Percentiles rank a stretch among this genome's conserved stretches.
Conservation (phyloP, 129 eudicot genomes). For the Tagetes patula region DNA sequence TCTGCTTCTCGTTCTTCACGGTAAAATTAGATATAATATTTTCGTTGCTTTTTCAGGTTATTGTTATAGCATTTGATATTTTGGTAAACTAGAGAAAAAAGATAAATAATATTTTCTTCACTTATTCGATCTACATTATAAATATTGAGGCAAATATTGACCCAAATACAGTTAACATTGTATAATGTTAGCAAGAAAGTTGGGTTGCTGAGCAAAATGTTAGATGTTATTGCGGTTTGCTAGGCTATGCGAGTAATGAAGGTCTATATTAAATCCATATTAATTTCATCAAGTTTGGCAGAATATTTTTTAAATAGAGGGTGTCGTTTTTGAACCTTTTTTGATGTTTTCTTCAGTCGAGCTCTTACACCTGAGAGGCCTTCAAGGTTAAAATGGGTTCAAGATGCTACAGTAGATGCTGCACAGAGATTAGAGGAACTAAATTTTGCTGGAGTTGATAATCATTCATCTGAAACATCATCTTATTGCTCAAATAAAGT, state of each 20-base stretch:
- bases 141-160: background rate
- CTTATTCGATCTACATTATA: background rate
- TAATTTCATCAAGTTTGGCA: background rate
- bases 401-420: constrained; percentile 34
- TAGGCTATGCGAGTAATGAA: background rate
- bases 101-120: background rate
- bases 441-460: constrained; percentile 33
- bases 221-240: background rate
- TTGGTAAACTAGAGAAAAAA: background rate
- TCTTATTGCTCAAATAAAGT: constrained; percentile 73
- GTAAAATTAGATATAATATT: constrained; percentile 23
- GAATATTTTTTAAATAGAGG: background rate
- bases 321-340: constrained; percentile 19
- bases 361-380: constrained; percentile 76
- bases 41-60: no score
- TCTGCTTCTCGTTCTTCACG: constrained; percentile 50
- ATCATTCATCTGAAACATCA: constrained; percentile 57
- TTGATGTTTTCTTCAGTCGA: constrained; percentile 46
- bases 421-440: constrained; percentile 35
- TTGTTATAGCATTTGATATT: background rate
- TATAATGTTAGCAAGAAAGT: background rate
- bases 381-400: constrained; percentile 42
- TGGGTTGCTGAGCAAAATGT: background rate
- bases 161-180: background rate
- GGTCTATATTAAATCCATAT: background rate